Evolutionary conservation across 2,329 filamentous ascomycete genomes (phyloP), one percentile per base, ranked within the genome.

Genomic region (Exophiala oligosperma): DNA sequence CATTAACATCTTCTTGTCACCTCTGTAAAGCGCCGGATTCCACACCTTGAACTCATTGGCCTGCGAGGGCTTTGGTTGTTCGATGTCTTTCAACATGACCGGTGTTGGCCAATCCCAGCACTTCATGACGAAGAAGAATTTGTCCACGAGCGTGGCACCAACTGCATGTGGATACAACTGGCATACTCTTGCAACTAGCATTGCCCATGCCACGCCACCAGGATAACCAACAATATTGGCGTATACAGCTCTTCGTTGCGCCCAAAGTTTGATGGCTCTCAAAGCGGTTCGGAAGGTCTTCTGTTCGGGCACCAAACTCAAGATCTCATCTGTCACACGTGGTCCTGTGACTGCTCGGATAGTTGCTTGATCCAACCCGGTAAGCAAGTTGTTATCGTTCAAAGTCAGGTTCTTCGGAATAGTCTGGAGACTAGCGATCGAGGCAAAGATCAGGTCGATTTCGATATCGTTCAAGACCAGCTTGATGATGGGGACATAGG

Each of bases 401-500:
- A 97, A 79, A 54, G 88, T 85, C 61, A 94, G 83, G 59, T 89
- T 82, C 51, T 85, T 81, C 26, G 90, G 86, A 64, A 96, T 82
- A 66, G 91, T 83, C 66, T 85, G 84, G 64, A 91, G 77, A 21
- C 83, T 82, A 60, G 87, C 79, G 65, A 95, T 84, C 55, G 90
- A 83, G 64, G 90, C 89, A 74, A 92, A 92, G 71, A 97, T 95
- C 66, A 99, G 77, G 81, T 99, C 94, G 71, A 99, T 95, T 72
- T 91, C 94, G 71, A 99, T 95, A 50, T 88, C 90, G 52, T 83
- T 86, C 66, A 95, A 91, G 72, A 96, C 91, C 69, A 97, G 90
- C 73, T 97, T 97, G 79, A 99, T 97, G 72, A 99, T 96, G 49
- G 94, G 94, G 6, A 97, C 93, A 69, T 91, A 96, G 3, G 93